Evolutionary conservation across 306 rosid genomes (phyloP), one percentile per base, ranked within the genome.

Genomic region (Alnus rubra): DNA sequence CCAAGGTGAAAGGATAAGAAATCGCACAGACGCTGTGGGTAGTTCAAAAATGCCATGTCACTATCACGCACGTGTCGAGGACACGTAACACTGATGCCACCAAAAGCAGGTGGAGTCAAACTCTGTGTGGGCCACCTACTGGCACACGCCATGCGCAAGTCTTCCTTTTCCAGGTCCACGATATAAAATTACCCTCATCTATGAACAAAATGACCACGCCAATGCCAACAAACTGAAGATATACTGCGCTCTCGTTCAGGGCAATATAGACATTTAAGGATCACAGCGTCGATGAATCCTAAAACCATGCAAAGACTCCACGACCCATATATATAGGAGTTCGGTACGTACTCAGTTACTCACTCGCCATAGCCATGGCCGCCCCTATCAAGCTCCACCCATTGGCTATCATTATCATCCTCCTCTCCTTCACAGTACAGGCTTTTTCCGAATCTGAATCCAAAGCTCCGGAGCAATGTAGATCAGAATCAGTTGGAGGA

Each of bases 91-190:
- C 65, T 58, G 13, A 11, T 23, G 37, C 65, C 15, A 28, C 12
- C 37, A 23, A 68, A 54, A 54, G 31, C n/a, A 67, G 6, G 6
- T 19, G 33, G 5, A 5, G 67, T 75, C 14, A 42, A 62, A 78
- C 33, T 23, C 23, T 5, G 72, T 69, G n/a, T 15, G 58, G 30
- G 74, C 81, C 75, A 48, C 55, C 28, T 4, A 13, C 50, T 30
- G 4, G 9, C 87, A 79, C 84, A 65, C 78, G 72, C 76, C 60
- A 3, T 28, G 51, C 76, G 56, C 73, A 64, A 73, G 65, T 49
- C 48, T 54, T 28, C 65, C 53, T 23, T 52, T 7, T 62, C 75
- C 63, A 48, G 4, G 48, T 63, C 37, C 37, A 2, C 31, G 37
- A 47, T 42, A 15, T 4, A 74, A 69, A 42, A 28, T 42, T 49